Percentiles rank a stretch among this genome's conserved stretches.
Evolutionary conservation across 2,329 filamentous ascomycete genomes (phyloP).

Genomic region (Cyclaneusma minus): DNA sequence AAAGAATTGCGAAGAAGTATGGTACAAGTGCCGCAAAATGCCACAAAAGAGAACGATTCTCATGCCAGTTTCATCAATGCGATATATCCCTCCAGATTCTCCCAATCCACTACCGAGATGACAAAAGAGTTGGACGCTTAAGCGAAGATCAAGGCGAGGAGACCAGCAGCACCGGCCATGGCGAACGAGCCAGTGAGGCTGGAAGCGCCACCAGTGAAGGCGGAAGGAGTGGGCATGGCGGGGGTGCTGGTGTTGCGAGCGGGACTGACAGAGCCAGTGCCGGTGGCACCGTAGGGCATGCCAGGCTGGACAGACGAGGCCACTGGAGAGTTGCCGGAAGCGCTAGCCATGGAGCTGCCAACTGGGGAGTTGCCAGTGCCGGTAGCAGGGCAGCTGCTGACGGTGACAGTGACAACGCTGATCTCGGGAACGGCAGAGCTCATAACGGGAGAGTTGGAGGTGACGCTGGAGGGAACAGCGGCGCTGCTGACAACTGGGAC

Average conservation of each 20-base stretch:
- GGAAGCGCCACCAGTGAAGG: slow-evolving; percentile 15
- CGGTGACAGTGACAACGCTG: slow-evolving; percentile 21
- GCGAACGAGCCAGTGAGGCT: slow-evolving; percentile 16
- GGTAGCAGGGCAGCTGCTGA: slow-evolving; percentile 23
- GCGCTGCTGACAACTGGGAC: slow-evolving; percentile 2
- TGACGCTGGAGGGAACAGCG: neutral
- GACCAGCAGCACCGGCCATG: slow-evolving; percentile 13
- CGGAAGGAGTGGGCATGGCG: slow-evolving; percentile 7
- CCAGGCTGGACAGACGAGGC: slow-evolving; percentile 1
- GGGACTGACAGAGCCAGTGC: slow-evolving; percentile 4
- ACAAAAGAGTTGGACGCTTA: no score
- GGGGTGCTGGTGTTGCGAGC: slow-evolving; percentile 8
- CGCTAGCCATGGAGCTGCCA: slow-evolving; percentile 14
- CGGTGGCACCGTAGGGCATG: slow-evolving; percentile 6
- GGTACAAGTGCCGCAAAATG: no score
- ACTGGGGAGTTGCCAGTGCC: slow-evolving; percentile 13
- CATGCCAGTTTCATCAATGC: slow-evolving; percentile 3
- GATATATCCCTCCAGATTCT: neutral
- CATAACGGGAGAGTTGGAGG: neutral
- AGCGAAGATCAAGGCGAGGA: slow-evolving; percentile 17
- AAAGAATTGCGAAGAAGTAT: no score
- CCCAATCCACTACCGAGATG: neutral
- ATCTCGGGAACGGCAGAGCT: slow-evolving; percentile 1
- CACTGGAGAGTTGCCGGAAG: neutral
- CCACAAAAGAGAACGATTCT: no score